Evolutionary conservation across 345 rosid genomes (phyloP), one percentile per base, ranked within the genome.

Genomic region (Cardamine resedifolia): DNA sequence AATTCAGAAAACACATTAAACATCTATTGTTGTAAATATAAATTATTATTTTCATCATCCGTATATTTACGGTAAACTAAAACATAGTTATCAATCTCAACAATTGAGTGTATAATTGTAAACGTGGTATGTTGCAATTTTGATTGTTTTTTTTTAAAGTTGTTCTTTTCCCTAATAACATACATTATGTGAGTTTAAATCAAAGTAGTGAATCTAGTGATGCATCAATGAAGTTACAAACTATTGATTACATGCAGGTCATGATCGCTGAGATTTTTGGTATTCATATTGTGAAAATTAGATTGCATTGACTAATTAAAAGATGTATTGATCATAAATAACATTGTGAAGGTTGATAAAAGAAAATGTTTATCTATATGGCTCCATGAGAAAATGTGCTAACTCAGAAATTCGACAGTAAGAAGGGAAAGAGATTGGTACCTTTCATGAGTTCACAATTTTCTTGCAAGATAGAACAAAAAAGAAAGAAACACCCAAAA

Each of bases 361-460:
- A 4, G 18, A 28, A 33, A 53, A 43, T 12, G 23, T 6, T 3
- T 12, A 39, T 4, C 6, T 67, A 5, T 10, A 10, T 38, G 33
- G 51, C 41, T 53, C 27, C 5, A 69, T 30, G 18, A 45, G 48
- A n/a, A 45, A 47, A 47, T 45, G 11, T 23, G 6, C 4, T 18
- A 49, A 60, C 12, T 36, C 27, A 41, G 1, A 28, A 26, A 19
- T 5, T 23, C 26, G 10, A 28, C 6, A 31, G 8, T 33, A 27
- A 18, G 3, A 43, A 56, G 30, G 45, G 68, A 61, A 23, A 7
- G 64, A 68, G 19, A 24, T 21, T 68, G 70, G 74, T 75, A 75
- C 79, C 79, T 68, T 64, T 44, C 79, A 75, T 75, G 64, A 49
- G 20, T 49, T 74, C 55, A 57, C 72, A 74, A 21, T 38, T 39